Evolutionary conservation across 345 rosid species (phyloP).

Genomic region (Sisymbrium irio): DNA sequence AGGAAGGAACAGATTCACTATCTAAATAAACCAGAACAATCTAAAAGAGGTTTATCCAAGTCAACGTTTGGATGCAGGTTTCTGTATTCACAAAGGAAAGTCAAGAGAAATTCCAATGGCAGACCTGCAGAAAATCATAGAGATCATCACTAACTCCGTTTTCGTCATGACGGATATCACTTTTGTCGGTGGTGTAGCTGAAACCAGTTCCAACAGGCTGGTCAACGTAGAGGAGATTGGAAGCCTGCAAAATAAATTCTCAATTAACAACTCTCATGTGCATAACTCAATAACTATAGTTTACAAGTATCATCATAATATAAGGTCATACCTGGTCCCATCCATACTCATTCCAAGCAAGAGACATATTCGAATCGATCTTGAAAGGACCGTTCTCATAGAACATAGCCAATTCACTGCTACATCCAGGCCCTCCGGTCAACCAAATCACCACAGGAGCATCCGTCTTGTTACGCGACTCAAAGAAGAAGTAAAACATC

Average conservation of each 20-base stretch:
- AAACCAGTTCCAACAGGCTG: constrained; percentile 99
- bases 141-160: constrained; percentile 85
- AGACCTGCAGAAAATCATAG: constrained; percentile 95
- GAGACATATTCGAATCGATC: constrained; percentile 79
- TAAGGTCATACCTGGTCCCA: constrained; percentile 66
- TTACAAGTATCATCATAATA: no score
- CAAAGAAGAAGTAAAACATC: constrained; percentile 97
- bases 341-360: constrained; percentile 81
- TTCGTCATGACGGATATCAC: constrained; percentile 87
- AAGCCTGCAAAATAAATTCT: constrained; percentile 49
- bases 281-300: no score
- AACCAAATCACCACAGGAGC: constrained; percentile 97
- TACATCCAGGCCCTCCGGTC: constrained; percentile 99
- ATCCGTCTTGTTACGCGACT: constrained; percentile 72
- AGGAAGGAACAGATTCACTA: constrained; percentile 14
- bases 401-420: constrained; percentile 96
- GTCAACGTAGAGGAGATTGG: constrained; percentile 92
- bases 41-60: background rate
- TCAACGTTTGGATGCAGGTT: constrained; percentile 1
- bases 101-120: constrained; percentile 14
- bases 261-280: constrained; percentile 5
- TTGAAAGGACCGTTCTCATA: constrained; percentile 95
- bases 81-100: background rate
- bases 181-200: constrained; percentile 82
- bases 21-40: background rate